These are phyloP conservation scores for Solanum appendiculatum DNA, from an alignment of 257 asterid species.

Conservation along the genomic window DNA sequence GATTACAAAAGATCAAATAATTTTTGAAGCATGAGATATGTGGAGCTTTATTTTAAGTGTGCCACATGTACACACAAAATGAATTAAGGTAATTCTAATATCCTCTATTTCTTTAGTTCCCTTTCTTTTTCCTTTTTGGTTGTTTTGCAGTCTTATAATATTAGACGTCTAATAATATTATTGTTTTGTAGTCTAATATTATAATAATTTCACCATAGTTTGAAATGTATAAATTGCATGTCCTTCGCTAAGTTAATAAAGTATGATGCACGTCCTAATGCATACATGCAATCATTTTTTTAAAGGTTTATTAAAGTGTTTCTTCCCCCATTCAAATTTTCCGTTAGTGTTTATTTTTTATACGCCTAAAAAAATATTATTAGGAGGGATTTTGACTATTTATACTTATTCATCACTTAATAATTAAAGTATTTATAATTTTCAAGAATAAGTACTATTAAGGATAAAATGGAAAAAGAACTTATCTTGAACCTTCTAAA, in stretches of 20 bases:
- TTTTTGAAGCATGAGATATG: background rate
- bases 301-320: background rate
- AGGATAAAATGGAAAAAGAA: background rate
- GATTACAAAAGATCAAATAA: background rate
- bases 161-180: background rate
- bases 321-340: background rate
- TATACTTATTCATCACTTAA: background rate
- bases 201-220: background rate
- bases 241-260: background rate
- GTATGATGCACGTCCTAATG: background rate
- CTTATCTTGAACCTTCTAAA: too few species aligned
- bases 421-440: too few species aligned
- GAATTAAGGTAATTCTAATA: background rate
- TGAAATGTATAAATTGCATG: background rate
- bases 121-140: background rate
- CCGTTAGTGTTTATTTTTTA: rapidly evolving
- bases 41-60: background rate
- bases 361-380: background rate
- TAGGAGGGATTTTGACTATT: too few species aligned
- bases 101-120: background rate
- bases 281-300: background rate
- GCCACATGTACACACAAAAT: background rate
- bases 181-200: background rate
- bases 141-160: background rate
- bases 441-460: background rate